Conservation (phyloP, 1,139 yeast genomes). For the Taiozyma onychis region DNA sequence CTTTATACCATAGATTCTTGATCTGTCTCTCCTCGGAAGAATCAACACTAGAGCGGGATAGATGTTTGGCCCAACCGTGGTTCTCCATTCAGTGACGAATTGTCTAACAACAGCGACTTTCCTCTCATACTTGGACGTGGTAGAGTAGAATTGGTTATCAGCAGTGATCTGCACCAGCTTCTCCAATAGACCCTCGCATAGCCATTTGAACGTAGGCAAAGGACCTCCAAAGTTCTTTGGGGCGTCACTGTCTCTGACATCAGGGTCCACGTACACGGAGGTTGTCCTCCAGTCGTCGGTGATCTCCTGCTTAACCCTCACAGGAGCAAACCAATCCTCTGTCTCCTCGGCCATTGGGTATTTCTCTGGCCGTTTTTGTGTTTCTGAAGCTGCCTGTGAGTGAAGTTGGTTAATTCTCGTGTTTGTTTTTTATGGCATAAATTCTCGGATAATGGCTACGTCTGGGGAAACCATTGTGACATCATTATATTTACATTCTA, state of each 20-base stretch:
- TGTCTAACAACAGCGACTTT: conserved; percentile 31
- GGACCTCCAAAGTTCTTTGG: conserved; percentile 24
- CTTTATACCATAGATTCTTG: conserved; percentile 46
- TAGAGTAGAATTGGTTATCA: conserved; percentile 3
- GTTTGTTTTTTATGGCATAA: background rate
- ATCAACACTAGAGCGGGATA: conserved; percentile 62
- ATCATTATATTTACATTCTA: background rate
- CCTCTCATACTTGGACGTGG: conserved; percentile 25
- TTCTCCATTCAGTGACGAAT: conserved; percentile 58
- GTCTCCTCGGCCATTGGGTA: background rate
- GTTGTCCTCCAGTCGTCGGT: conserved; percentile 5
- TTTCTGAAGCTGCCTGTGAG: background rate
- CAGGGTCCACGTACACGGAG: background rate
- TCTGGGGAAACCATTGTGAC: background rate
- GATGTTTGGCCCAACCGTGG: conserved; percentile 63
- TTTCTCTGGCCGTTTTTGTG: background rate
- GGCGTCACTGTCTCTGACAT: conserved; percentile 4
- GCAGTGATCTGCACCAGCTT: conserved; percentile 19
- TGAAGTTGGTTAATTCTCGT: background rate
- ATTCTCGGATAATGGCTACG: background rate
- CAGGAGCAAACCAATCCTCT: background rate
- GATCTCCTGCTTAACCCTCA: conserved; percentile 3
- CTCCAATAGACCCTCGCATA: conserved; percentile 28
- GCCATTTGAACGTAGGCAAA: conserved; percentile 31
- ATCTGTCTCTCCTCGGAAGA: conserved; percentile 53